A percentile compares a stretch with the other conserved stretches of the same genome.
These are phyloP conservation scores for Fusarium luffae DNA, from an alignment of 2,329 filamentous ascomycete genomes.

Conservation along the genomic window DNA sequence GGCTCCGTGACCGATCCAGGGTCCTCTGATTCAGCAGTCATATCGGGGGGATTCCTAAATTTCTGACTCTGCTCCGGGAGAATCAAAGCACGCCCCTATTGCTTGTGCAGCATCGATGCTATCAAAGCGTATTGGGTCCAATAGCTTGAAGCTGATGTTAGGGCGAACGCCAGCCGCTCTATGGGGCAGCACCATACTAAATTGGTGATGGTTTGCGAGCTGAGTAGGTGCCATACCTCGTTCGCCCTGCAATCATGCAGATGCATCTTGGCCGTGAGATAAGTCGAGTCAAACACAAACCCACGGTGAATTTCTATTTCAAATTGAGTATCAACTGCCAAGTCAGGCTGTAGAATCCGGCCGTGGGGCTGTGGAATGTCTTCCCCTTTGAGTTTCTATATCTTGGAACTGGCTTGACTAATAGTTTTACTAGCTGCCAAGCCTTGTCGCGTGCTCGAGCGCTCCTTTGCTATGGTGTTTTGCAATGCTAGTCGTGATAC, in stretches of 20 bases:
- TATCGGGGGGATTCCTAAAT: slow-evolving; percentile 3
- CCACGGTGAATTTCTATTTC: not conserved
- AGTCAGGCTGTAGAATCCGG: not conserved
- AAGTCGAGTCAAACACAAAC: slow-evolving; percentile 4
- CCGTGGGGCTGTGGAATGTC: not conserved
- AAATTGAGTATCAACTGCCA: not conserved
- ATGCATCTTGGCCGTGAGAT: not conserved
- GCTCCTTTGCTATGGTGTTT: not conserved
- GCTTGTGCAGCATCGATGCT: slow-evolving; percentile 6
- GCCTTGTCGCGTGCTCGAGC: not conserved
- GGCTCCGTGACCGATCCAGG: slow-evolving; percentile 23
- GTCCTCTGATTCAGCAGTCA: slow-evolving; percentile 20
- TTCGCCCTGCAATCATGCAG: not conserved
- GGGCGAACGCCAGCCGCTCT: slow-evolving; percentile 25
- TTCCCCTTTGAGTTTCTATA: not conserved
- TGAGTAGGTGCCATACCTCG: not conserved
- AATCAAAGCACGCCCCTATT: slow-evolving; percentile 31
- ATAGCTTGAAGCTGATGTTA: slow-evolving; percentile 10
- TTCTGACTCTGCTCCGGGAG: not conserved
- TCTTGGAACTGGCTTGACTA: not conserved
- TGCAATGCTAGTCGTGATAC: not conserved
- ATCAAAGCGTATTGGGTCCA: slow-evolving; percentile 8
- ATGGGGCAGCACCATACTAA: slow-evolving; percentile 13
- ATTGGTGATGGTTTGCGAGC: slow-evolving; percentile 30
- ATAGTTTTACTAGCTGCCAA: not conserved